Evolutionary conservation across 768 basidiomycete genomes (phyloP).

Genomic region (Sarcomyxa edulis): DNA sequence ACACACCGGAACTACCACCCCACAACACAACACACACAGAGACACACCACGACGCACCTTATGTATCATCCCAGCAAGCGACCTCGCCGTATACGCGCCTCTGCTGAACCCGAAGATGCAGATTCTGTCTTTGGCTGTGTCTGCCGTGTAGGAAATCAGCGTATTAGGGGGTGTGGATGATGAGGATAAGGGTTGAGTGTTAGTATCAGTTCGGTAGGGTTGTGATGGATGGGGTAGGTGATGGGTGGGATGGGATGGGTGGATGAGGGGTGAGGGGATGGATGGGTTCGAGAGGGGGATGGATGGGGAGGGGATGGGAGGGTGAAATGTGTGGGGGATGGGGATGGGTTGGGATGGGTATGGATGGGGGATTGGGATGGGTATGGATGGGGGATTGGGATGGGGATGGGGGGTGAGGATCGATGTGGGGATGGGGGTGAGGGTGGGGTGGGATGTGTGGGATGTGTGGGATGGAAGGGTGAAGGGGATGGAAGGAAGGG

Average conservation of each 20-base stretch:
- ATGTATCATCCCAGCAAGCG: slow-evolving; percentile 53
- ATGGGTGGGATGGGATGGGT: neutral
- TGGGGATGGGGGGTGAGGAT: neutral
- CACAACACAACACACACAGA: too few species aligned
- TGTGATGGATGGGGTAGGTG: too few species aligned
- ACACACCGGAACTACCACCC: too few species aligned
- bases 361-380: too few species aligned
- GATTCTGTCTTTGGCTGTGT: slow-evolving; percentile 45
- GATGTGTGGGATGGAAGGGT: neutral
- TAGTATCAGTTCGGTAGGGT: neutral
- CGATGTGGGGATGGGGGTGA: neutral
- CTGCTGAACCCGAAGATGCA: slow-evolving; percentile 54
- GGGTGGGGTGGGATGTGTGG: neutral
- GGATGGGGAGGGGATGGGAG: neutral
- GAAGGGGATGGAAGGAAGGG: too few species aligned
- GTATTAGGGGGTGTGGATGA: neutral
- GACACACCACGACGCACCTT: slow-evolving; percentile 26
- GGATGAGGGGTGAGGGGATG: neutral
- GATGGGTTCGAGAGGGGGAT: too few species aligned
- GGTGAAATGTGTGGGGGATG: neutral
- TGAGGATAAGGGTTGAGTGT: neutral
- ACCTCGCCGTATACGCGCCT: slow-evolving; percentile 43
- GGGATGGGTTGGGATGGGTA: too few species aligned
- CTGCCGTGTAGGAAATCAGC: too few species aligned
- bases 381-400: neutral